These are phyloP conservation scores for Penicillium sp. DNA, from an alignment of 2,329 filamentous ascomycete species.

Conservation along the genomic window DNA sequence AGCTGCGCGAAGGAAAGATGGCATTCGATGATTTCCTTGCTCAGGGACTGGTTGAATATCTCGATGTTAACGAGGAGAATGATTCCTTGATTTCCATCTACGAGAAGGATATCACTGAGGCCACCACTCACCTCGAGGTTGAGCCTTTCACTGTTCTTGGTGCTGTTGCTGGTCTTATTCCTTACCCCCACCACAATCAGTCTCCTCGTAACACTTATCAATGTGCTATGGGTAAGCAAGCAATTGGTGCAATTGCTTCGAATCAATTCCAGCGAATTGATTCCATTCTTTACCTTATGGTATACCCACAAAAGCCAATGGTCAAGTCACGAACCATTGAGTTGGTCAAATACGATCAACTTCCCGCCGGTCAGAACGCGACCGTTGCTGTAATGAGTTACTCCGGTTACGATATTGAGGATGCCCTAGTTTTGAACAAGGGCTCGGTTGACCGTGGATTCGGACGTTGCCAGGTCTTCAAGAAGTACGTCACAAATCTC, in stretches of 20 bases:
- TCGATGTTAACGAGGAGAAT: slow-evolving; percentile 98
- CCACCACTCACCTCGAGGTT: slow-evolving; percentile 93
- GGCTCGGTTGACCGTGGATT: slow-evolving; percentile 93
- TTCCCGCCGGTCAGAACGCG: slow-evolving; percentile 94
- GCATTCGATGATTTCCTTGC: slow-evolving; percentile 93
- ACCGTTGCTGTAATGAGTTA: slow-evolving; percentile 99
- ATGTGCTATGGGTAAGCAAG: slow-evolving; percentile 99
- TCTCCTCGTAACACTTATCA: slow-evolving; percentile 98
- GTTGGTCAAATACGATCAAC: slow-evolving; percentile 93
- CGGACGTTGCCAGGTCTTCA: slow-evolving; percentile 95
- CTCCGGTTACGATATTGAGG: slow-evolving; percentile 98
- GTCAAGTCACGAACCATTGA: slow-evolving; percentile 97
- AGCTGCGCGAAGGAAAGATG: slow-evolving; percentile 78
- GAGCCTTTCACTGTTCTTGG: slow-evolving; percentile 97
- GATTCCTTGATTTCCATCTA: slow-evolving; percentile 91
- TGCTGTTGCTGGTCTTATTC: slow-evolving; percentile 92
- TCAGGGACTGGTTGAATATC: slow-evolving; percentile 87
- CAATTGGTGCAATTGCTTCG: slow-evolving; percentile 95
- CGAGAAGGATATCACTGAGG: slow-evolving; percentile 77
- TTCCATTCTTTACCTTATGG: slow-evolving; percentile 91
- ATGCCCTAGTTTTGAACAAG: slow-evolving; percentile 95
- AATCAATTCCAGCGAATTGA: slow-evolving; percentile 98
- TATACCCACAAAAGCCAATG: slow-evolving; percentile 97
- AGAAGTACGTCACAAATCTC: slow-evolving; percentile 83
- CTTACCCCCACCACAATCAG: slow-evolving; percentile 98